phyloP scores from a whole-genome alignment of 345 rosid species.

The Salix udensis region DNA sequence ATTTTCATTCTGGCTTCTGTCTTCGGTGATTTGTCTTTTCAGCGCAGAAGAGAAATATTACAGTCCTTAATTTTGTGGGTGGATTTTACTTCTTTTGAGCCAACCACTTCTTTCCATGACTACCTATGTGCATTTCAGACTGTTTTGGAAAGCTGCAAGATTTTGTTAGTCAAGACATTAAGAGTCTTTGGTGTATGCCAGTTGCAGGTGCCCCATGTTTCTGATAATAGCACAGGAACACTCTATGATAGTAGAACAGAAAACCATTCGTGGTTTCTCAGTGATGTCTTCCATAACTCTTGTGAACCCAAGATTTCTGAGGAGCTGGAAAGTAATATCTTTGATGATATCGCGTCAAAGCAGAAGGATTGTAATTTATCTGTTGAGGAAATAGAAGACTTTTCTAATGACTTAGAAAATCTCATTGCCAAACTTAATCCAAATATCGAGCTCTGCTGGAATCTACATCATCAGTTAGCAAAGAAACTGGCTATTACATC shows the following conservation, averaged over 20 bases:
- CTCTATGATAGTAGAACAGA: slow-evolving; percentile 25
- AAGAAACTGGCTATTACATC: slow-evolving; percentile 49
- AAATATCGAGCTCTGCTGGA: slow-evolving; percentile 59
- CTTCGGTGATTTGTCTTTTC: slow-evolving; percentile 58
- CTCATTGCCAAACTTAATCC: slow-evolving; percentile 48
- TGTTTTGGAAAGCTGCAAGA: slow-evolving; percentile 58
- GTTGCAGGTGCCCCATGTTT: slow-evolving; percentile 30
- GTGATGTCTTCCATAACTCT: slow-evolving; percentile 26
- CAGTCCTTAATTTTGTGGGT: slow-evolving; percentile 55
- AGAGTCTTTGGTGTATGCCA: slow-evolving; percentile 39
- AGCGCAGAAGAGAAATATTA: slow-evolving; percentile 45
- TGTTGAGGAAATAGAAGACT: slow-evolving; percentile 46
- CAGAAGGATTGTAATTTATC: slow-evolving; percentile 32
- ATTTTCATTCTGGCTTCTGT: slow-evolving; percentile 60
- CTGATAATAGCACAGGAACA: slow-evolving; percentile 21
- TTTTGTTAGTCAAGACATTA: slow-evolving; percentile 41
- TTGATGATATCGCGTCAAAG: slow-evolving; percentile 18
- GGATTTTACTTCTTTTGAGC: slow-evolving; percentile 57
- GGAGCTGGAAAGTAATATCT: slow-evolving; percentile 23
- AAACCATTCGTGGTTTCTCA: slow-evolving; percentile 44
- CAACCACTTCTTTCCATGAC: slow-evolving; percentile 58
- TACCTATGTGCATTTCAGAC: slow-evolving; percentile 63
- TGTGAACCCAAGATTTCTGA: slow-evolving; percentile 30
- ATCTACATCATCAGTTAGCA: slow-evolving; percentile 54
- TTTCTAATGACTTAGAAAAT: slow-evolving; percentile 45